Evolutionary conservation across 2,329 filamentous ascomycete genomes (phyloP).

Genomic region (Tolypocladium nubicola): DNA sequence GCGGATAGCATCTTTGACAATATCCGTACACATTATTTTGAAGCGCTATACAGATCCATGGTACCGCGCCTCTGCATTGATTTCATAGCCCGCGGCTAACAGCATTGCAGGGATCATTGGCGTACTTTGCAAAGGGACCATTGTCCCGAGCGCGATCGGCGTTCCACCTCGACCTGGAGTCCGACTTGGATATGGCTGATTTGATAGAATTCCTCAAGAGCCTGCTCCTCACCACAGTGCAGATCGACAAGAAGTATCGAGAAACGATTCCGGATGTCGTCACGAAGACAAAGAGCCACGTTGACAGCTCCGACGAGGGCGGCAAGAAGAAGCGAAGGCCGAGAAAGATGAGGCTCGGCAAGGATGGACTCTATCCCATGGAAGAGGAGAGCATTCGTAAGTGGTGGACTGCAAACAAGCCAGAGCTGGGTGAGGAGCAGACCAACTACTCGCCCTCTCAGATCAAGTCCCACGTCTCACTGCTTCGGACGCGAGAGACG

Average conservation of each 20-base stretch:
- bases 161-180: slow-evolving; percentile 53
- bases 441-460: slow-evolving; percentile 36
- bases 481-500: slow-evolving; percentile 64
- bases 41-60: slow-evolving; percentile 53
- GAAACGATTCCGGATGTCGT: slow-evolving; percentile 57
- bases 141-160: slow-evolving; percentile 63
- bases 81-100: slow-evolving; percentile 15
- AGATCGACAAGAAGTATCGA: slow-evolving; percentile 73
- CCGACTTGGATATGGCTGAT: slow-evolving; percentile 49
- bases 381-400: slow-evolving; percentile 54
- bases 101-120: slow-evolving; percentile 54
- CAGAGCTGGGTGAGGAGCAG: slow-evolving; percentile 39
- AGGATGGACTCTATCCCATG: slow-evolving; percentile 55
- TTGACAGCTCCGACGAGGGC: slow-evolving; percentile 44
- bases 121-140: slow-evolving; percentile 77
- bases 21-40: slow-evolving; percentile 47
- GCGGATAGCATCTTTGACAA: slow-evolving; percentile 45
- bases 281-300: slow-evolving; percentile 40
- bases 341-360: slow-evolving; percentile 58
- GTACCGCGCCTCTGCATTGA: slow-evolving; percentile 25
- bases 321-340: slow-evolving; percentile 37
- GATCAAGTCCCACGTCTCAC: slow-evolving; percentile 51
- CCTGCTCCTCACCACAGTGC: slow-evolving; percentile 53
- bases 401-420: slow-evolving; percentile 59
- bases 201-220: slow-evolving; percentile 59